These are phyloP conservation scores for Trichoderma atrobrunneum DNA, from an alignment of 2,329 filamentous ascomycete genomes.

Conservation along the genomic window DNA sequence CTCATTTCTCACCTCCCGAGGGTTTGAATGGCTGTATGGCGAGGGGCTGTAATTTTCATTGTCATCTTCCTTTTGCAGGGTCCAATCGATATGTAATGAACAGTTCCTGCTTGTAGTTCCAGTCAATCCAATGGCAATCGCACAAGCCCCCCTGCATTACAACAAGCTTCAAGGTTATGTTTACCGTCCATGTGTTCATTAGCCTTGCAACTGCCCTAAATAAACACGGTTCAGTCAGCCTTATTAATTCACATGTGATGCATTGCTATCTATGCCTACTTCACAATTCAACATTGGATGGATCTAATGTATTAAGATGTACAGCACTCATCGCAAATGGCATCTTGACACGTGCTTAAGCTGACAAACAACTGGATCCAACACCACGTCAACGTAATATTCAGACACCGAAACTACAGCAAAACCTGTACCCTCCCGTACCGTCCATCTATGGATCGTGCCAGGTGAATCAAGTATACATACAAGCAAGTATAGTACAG, in stretches of 20 bases:
- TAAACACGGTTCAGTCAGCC: background rate
- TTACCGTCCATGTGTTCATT: background rate
- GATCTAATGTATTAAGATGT: too few relatives aligned
- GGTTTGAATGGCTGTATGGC: background rate
- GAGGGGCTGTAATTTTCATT: background rate
- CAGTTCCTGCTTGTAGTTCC: background rate
- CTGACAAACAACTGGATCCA: background rate
- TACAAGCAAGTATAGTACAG: slow-evolving; percentile 20
- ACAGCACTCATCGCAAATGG: background rate
- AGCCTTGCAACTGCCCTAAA: background rate
- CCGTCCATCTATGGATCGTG: slow-evolving; percentile 13
- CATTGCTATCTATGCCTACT: background rate
- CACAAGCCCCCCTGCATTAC: background rate
- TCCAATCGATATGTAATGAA: background rate
- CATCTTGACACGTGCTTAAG: background rate
- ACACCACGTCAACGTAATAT: background rate
- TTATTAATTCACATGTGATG: background rate
- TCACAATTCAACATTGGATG: background rate
- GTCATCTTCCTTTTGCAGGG: background rate
- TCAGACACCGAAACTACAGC: background rate
- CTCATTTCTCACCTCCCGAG: background rate
- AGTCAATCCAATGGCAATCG: background rate
- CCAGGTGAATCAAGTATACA: slow-evolving; percentile 11
- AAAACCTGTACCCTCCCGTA: background rate
- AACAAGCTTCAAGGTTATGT: background rate